Evolutionary conservation across 176 grass and related monocot genomes (phyloP).

Genomic region (bread wheat (Triticum aestivum)): DNA sequence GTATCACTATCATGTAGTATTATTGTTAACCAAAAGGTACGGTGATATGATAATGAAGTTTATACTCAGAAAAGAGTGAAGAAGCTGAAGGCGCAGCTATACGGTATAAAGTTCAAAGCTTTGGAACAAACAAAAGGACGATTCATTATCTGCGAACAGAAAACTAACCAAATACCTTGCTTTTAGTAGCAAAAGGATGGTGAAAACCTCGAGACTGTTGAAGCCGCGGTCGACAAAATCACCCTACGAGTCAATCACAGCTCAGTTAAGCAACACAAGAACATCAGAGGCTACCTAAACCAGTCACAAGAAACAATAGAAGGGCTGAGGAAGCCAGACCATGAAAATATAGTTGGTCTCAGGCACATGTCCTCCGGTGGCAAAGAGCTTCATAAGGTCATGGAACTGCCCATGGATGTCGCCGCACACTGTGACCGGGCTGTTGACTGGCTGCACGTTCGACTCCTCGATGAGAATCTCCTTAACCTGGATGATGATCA

Average conservation of each 20-base stretch:
- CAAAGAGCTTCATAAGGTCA: slow-evolving; percentile 98
- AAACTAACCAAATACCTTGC: slow-evolving; percentile 63
- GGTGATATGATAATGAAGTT: background rate
- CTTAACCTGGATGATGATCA: slow-evolving; percentile 63
- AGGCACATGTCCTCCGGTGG: slow-evolving; percentile 92
- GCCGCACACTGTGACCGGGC: slow-evolving; percentile 92
- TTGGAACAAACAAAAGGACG: background rate
- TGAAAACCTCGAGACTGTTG: slow-evolving; percentile 98
- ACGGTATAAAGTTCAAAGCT: slow-evolving; percentile 4
- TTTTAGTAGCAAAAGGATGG: slow-evolving; percentile 96
- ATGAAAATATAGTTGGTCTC: slow-evolving; percentile 99
- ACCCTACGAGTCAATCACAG: slow-evolving; percentile 49
- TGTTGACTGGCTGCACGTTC: slow-evolving; percentile 98
- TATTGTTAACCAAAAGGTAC: background rate
- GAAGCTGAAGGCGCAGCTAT: background rate
- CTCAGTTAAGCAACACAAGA: slow-evolving; percentile 27
- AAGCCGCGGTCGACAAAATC: slow-evolving; percentile 99
- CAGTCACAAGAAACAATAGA: background rate
- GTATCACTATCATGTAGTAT: background rate
- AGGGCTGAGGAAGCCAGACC: slow-evolving; percentile 41
- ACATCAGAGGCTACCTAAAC: background rate
- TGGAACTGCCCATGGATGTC: slow-evolving; percentile 99
- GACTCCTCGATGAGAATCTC: slow-evolving; percentile 99
- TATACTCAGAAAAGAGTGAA: slow-evolving; percentile 8
- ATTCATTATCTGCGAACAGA: background rate